Conservation (phyloP, 2,329 filamentous ascomycete genomes). For the Penicillium capsulatum region DNA sequence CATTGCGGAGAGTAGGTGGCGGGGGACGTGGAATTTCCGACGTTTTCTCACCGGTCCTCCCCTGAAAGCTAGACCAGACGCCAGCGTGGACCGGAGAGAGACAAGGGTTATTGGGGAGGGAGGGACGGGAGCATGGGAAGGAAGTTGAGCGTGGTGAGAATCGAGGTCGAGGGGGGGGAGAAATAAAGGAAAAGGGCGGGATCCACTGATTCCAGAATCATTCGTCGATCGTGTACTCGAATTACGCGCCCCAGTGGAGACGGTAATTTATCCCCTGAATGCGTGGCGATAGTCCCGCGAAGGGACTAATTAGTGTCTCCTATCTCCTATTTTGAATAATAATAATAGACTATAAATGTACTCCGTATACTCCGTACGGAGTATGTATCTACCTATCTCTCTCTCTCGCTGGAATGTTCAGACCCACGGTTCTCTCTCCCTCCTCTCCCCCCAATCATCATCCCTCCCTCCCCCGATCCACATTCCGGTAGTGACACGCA, state of each 20-base stretch:
- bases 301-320: neutral
- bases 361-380: neutral
- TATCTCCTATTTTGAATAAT: too few relatives aligned
- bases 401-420: too few relatives aligned
- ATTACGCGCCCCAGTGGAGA: slow-evolving; percentile 7
- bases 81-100: slow-evolving; percentile 17
- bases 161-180: too few relatives aligned
- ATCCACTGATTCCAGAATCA: slow-evolving; percentile 20
- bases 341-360: too few relatives aligned
- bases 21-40: slow-evolving; percentile 15
- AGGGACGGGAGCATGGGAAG: slow-evolving; percentile 1
- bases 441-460: slow-evolving; percentile 2
- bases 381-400: too few relatives aligned
- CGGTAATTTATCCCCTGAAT: neutral
- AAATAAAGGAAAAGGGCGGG: slow-evolving; percentile 4
- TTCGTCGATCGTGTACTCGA: slow-evolving; percentile 16
- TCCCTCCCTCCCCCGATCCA: neutral
- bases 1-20: slow-evolving; percentile 35
- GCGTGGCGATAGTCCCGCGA: neutral
- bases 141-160: too few relatives aligned
- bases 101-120: slow-evolving; percentile 12
- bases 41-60: slow-evolving; percentile 24
- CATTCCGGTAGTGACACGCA: slow-evolving; percentile 10
- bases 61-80: slow-evolving; percentile 17
- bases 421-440: slow-evolving; percentile 18